phyloP scores from a whole-genome alignment of 2,329 filamentous ascomycete genomes.

The Sporothrix humicola region DNA sequence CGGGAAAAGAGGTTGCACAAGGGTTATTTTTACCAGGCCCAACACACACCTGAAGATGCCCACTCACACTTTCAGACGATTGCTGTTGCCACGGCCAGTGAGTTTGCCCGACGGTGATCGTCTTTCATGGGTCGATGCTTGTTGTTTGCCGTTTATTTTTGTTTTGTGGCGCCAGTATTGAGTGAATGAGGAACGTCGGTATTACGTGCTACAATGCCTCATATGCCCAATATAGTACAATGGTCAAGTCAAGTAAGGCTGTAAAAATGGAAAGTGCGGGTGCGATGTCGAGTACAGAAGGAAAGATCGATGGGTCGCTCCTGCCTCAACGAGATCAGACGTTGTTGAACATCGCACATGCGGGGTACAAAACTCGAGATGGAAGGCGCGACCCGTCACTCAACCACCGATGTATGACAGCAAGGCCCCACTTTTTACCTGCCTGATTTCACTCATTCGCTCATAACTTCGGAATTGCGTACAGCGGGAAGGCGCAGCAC shows the following conservation, averaged over 20 bases:
- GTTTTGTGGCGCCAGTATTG: not conserved
- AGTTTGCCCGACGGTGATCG: not conserved
- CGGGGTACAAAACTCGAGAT: slow-evolving; percentile 1
- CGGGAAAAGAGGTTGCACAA: slow-evolving; percentile 13
- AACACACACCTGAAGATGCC: not conserved
- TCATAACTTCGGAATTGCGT: not conserved
- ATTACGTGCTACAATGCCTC: too few relatives aligned
- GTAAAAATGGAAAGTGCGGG: too few relatives aligned
- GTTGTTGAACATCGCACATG: not conserved
- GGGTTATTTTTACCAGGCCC: slow-evolving; percentile 18
- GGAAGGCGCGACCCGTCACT: slow-evolving; percentile 6
- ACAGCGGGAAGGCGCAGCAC: slow-evolving; percentile 26
- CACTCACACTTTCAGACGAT: not conserved
- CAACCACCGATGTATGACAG: not conserved
- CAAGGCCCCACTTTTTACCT: slow-evolving; percentile 7
- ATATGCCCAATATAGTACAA: too few relatives aligned
- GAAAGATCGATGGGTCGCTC: not conserved
- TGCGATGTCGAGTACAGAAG: too few relatives aligned
- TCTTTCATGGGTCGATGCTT: not conserved
- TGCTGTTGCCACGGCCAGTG: not conserved
- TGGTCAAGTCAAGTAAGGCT: too few relatives aligned
- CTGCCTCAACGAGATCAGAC: not conserved
- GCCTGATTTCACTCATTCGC: not conserved
- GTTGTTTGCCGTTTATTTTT: not conserved
- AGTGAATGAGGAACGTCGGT: too few relatives aligned